Conservation (phyloP, 257 asterid genomes). For the Jacaranda copaia region DNA sequence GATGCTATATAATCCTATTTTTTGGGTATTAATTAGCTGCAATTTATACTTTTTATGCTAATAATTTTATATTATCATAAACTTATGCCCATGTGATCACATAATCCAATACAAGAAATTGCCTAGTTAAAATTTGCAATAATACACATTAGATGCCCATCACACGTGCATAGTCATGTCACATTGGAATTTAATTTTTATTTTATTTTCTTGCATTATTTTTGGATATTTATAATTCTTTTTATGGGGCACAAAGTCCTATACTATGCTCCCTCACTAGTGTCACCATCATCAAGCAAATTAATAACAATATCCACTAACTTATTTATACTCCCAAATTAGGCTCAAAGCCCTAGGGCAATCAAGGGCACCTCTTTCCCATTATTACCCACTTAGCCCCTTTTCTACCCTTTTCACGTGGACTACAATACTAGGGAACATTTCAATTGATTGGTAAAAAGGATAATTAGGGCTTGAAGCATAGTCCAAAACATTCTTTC, state of each 20-base stretch:
- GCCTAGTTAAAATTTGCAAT: neutral
- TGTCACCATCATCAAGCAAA: constrained; percentile 27
- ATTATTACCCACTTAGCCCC: neutral
- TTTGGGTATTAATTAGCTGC: constrained; percentile 40
- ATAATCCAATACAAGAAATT: constrained; percentile 35
- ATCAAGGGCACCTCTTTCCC: constrained; percentile 13
- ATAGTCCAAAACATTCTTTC: constrained; percentile 55
- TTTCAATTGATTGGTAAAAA: neutral
- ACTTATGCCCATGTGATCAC: constrained; percentile 56
- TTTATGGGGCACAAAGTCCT: constrained; percentile 38
- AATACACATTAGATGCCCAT: constrained; percentile 28
- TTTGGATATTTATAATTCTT: neutral
- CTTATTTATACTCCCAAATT: constrained; percentile 22
- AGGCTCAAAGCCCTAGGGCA: constrained; percentile 37
- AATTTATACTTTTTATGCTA: constrained; percentile 50
- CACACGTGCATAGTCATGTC: constrained; percentile 40
- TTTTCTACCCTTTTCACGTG: neutral
- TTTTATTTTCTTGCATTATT: neutral
- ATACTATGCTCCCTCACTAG: constrained; percentile 31
- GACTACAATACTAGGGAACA: neutral
- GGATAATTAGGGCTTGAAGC: constrained; percentile 5
- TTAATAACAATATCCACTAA: constrained; percentile 37
- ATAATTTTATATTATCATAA: constrained; percentile 43
- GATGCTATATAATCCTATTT: neutral
- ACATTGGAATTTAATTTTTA: neutral